A percentile compares a stretch with the other conserved stretches of the same genome.
Conservation (phyloP, 192 early-diverging fungal genomes). For the Thamnidium elegans region DNA sequence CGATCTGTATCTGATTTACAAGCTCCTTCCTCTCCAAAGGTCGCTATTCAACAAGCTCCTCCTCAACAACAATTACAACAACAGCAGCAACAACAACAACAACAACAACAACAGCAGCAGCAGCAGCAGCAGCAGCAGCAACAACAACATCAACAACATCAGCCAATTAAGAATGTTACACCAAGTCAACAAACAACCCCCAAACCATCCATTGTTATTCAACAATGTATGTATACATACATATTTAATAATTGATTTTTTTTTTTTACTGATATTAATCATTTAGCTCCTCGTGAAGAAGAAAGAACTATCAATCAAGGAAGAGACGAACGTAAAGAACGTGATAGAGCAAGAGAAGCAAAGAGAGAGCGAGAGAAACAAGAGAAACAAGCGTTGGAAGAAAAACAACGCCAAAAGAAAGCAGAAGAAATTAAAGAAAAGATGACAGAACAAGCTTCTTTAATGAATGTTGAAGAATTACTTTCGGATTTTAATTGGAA, state of each 20-base stretch:
- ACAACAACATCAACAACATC: not conserved
- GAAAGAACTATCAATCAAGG: not conserved
- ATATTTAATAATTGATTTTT: too few species aligned
- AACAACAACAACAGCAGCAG: not conserved
- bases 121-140: not conserved
- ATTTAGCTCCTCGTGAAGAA: not conserved
- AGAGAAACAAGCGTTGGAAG: slow-evolving; percentile 9
- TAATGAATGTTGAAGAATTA: slow-evolving; percentile 76
- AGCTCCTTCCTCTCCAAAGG: too few species aligned
- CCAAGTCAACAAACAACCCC: not conserved
- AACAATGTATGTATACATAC: not conserved
- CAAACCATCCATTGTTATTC: not conserved
- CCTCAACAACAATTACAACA: not conserved
- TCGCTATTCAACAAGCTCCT: too few species aligned
- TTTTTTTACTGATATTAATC: too few species aligned
- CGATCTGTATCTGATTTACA: not conserved
- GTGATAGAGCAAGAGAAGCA: slow-evolving; percentile 17
- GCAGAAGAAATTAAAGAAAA: slow-evolving; percentile 27
- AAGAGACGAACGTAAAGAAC: slow-evolving; percentile 17
- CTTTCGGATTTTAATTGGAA: slow-evolving; percentile 88
- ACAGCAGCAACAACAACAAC: not conserved
- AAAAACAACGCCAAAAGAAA: slow-evolving; percentile 21
- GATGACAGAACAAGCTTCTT: slow-evolving; percentile 60
- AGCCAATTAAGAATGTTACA: not conserved
- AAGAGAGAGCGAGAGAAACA: slow-evolving; percentile 24